Conservation (phyloP, 176 grass and related monocot genomes). For the Rhynchospora breviuscula region DNA sequence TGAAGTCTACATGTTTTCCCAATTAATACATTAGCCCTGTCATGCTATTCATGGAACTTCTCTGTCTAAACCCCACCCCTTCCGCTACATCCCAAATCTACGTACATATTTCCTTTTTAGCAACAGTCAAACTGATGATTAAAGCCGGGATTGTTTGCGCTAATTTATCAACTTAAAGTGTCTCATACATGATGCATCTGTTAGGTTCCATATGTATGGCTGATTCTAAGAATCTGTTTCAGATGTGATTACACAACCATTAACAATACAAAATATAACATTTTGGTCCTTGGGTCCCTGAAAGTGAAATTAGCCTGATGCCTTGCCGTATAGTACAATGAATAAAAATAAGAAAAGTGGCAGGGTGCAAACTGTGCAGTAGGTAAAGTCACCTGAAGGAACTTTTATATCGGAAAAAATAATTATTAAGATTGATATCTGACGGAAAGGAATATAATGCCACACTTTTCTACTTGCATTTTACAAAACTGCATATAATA, state of each 20-base stretch:
- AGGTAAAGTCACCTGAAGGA: not conserved
- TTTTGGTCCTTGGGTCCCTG: not conserved
- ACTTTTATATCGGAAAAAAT: not conserved
- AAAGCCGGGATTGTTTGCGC: not conserved
- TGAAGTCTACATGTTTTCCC: too few species aligned
- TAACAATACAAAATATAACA: not conserved
- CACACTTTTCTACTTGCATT: too few species aligned
- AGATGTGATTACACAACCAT: not conserved
- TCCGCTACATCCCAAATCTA: too few species aligned
- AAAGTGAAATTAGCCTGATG: not conserved
- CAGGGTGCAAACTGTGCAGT: not conserved
- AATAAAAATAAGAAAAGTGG: not conserved
- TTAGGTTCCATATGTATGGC: not conserved
- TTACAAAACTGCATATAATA: too few species aligned
- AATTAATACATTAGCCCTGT: too few species aligned
- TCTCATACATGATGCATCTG: not conserved
- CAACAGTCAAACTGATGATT: not conserved
- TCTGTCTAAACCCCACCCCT: too few species aligned
- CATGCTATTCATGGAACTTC: too few species aligned
- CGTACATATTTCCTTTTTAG: not conserved
- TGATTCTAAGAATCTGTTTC: not conserved
- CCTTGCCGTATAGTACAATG: too few species aligned
- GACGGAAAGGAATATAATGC: too few species aligned
- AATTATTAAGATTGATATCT: too few species aligned
- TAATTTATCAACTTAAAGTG: not conserved